These are phyloP conservation scores for Stromatinia cepivora DNA, from an alignment of 2,329 filamentous ascomycete species.

Conservation along the genomic window DNA sequence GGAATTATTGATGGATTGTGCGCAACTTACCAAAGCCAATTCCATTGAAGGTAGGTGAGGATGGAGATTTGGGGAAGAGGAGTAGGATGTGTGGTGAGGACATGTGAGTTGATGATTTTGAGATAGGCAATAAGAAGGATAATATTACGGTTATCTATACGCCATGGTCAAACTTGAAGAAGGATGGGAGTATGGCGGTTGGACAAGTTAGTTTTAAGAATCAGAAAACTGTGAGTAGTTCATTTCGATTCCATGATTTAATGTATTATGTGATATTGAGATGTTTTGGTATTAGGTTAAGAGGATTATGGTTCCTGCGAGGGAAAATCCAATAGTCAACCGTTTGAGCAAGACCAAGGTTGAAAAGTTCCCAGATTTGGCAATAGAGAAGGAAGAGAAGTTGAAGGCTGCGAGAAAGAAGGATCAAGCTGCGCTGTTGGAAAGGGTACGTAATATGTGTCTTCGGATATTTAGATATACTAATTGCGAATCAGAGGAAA, in stretches of 20 bases:
- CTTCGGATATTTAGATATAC: not conserved
- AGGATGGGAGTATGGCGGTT: slow-evolving; percentile 91
- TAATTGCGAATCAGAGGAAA: slow-evolving; percentile 58
- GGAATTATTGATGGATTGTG: slow-evolving; percentile 78
- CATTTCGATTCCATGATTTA: not conserved
- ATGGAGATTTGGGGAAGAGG: not conserved
- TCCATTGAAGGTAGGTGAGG: slow-evolving; percentile 77
- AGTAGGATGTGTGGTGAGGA: slow-evolving; percentile 20
- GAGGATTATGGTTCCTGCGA: slow-evolving; percentile 73
- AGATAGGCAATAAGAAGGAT: slow-evolving; percentile 91
- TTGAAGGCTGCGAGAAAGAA: slow-evolving; percentile 68
- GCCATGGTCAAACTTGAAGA: slow-evolving; percentile 93
- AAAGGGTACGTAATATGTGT: slow-evolving; percentile 53
- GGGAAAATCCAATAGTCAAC: slow-evolving; percentile 91
- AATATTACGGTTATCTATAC: slow-evolving; percentile 97
- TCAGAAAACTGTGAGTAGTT: slow-evolving; percentile 59
- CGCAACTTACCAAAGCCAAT: slow-evolving; percentile 98
- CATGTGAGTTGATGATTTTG: slow-evolving; percentile 6
- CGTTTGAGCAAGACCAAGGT: slow-evolving; percentile 96
- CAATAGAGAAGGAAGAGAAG: slow-evolving; percentile 77
- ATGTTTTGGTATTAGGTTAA: slow-evolving; percentile 59
- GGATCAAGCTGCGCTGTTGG: slow-evolving; percentile 63
- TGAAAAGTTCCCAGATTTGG: slow-evolving; percentile 83
- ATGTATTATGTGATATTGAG: not conserved
- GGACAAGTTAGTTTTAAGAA: slow-evolving; percentile 97